Conservation (phyloP, 1,284 basidiomycete species). For the Tremellales sp. region DNA sequence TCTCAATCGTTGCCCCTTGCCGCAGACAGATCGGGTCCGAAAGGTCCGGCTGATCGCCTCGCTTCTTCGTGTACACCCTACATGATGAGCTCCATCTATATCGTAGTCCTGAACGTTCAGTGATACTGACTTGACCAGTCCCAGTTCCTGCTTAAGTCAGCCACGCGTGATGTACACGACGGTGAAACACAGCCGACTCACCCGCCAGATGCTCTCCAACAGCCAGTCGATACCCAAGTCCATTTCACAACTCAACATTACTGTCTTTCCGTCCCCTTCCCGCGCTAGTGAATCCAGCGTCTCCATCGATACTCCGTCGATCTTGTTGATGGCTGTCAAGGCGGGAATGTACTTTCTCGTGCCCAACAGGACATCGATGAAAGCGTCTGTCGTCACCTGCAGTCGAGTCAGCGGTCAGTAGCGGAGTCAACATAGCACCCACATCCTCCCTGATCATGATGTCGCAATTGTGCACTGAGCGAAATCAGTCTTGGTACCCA, state of each 20-base stretch:
- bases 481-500: neutral
- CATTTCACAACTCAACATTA: slow-evolving; percentile 93
- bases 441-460: slow-evolving; percentile 96
- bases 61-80: slow-evolving; percentile 87
- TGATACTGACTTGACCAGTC: slow-evolving; percentile 62
- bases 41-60: slow-evolving; percentile 88
- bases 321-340: slow-evolving; percentile 90
- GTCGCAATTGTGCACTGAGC: slow-evolving; percentile 79
- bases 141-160: slow-evolving; percentile 54
- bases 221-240: slow-evolving; percentile 84
- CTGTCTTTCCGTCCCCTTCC: slow-evolving; percentile 64
- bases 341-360: slow-evolving; percentile 94
- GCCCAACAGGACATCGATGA: slow-evolving; percentile 93
- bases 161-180: neutral
- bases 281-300: slow-evolving; percentile 84
- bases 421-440: slow-evolving; percentile 30
- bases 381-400: slow-evolving; percentile 92
- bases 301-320: slow-evolving; percentile 83
- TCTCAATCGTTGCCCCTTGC: slow-evolving; percentile 89
- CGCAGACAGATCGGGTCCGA: slow-evolving; percentile 89
- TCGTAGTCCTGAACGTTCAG: slow-evolving; percentile 5
- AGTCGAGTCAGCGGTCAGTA: too few relatives aligned
- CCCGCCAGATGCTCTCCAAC: slow-evolving; percentile 83
- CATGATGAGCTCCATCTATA: neutral
- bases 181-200: slow-evolving; percentile 5